Conservation (phyloP, 2,329 filamentous ascomycete species). For the Tolypocladium nubicola region DNA sequence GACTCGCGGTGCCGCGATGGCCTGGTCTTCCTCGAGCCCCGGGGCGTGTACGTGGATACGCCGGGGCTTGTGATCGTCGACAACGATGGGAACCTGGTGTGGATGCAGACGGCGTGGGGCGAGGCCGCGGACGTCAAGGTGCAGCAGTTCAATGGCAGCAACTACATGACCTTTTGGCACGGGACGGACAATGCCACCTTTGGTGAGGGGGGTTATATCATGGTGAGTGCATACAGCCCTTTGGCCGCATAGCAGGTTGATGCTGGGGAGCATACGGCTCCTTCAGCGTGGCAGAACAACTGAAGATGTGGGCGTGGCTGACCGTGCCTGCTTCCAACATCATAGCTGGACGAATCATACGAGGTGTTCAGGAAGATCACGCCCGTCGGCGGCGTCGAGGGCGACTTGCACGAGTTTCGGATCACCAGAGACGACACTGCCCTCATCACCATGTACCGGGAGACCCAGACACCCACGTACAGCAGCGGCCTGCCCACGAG, state of each 20-base stretch:
- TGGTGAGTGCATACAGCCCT: not conserved
- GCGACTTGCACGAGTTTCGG: conserved; percentile 26
- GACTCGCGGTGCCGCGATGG: conserved; percentile 24
- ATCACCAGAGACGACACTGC: conserved; percentile 28
- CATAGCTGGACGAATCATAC: conserved; percentile 19
- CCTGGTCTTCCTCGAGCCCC: conserved; percentile 26
- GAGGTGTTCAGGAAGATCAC: conserved; percentile 14
- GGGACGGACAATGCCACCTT: conserved; percentile 18
- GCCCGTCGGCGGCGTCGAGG: conserved; percentile 11
- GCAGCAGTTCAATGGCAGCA: not conserved
- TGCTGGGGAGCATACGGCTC: not conserved
- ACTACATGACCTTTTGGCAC: conserved; percentile 17
- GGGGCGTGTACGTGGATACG: conserved; percentile 20
- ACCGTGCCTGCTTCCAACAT: not conserved
- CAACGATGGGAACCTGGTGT: conserved; percentile 30
- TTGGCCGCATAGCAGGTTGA: not conserved
- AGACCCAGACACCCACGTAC: conserved; percentile 1
- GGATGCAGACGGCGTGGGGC: conserved; percentile 25
- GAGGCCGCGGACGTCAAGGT: conserved; percentile 14
- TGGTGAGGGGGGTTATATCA: not conserved
- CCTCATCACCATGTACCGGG: conserved; percentile 21
- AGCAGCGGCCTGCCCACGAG: not conserved
- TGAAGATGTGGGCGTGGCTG: not conserved
- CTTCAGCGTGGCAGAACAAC: not conserved
- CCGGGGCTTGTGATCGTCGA: conserved; percentile 33